Evolutionary conservation across 2,329 filamentous ascomycete genomes (phyloP).

Genomic region (Cercospora berteroae): DNA sequence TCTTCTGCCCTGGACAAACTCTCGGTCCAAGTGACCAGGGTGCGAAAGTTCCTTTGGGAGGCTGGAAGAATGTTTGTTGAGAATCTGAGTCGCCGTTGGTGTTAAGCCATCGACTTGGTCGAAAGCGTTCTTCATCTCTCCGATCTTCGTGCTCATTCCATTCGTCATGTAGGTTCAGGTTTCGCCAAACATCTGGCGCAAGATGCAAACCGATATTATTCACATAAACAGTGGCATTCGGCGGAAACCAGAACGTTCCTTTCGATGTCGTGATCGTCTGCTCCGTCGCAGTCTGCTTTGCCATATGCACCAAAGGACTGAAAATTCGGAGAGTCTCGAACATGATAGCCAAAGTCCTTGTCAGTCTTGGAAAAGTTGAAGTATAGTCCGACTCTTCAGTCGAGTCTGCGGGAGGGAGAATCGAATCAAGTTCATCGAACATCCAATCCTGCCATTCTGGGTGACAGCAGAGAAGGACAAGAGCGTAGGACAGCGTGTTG

Average conservation of each 20-base stretch:
- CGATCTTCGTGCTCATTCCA: constrained; percentile 2
- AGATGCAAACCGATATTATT: constrained; percentile 38
- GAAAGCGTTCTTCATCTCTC: constrained; percentile 40
- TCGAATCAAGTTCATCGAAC: constrained; percentile 47
- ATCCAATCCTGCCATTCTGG: constrained; percentile 55
- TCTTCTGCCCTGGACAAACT: constrained; percentile 54
- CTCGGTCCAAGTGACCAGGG: constrained; percentile 53
- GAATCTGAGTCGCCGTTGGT: constrained; percentile 1
- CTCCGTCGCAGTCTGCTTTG: constrained; percentile 34
- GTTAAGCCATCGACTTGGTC: constrained; percentile 44
- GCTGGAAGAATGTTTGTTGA: constrained; percentile 32
- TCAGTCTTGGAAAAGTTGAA: constrained; percentile 45
- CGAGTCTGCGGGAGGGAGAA: constrained; percentile 33
- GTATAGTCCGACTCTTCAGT: constrained; percentile 43
- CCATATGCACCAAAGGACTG: constrained; percentile 40
- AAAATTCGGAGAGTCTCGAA: constrained; percentile 49
- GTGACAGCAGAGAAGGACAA: constrained; percentile 48
- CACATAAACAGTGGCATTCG: constrained; percentile 40
- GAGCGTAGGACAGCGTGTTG: constrained; percentile 51
- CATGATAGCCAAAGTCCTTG: constrained; percentile 51
- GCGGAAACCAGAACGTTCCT: constrained; percentile 36
- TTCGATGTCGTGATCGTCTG: constrained; percentile 35
- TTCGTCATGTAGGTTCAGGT: constrained; percentile 23
- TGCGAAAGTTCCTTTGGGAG: constrained; percentile 44
- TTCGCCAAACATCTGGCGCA: constrained; percentile 26